Evolutionary conservation across 208 protist genomes (phyloP).

Genomic region (Leishmania amazonensis): DNA sequence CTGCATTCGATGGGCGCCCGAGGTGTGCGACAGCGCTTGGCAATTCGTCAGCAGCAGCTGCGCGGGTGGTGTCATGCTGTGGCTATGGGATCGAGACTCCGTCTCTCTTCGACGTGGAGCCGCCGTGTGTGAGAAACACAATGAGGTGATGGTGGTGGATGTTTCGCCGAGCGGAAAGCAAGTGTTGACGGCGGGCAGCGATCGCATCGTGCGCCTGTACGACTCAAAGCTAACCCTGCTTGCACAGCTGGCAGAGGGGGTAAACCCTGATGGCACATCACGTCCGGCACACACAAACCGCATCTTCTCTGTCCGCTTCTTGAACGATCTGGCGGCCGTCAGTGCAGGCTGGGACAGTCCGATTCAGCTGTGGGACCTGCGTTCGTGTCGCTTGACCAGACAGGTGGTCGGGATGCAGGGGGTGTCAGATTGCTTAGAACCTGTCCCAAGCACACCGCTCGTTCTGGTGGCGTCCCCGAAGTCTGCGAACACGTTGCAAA

Average conservation of each 20-base stretch:
- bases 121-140: slow-evolving; percentile 46
- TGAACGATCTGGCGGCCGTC: slow-evolving; percentile 43
- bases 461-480: slow-evolving; percentile 67
- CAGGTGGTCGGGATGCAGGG: slow-evolving; percentile 60
- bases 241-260: slow-evolving; percentile 38
- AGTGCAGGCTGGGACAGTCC: slow-evolving; percentile 89
- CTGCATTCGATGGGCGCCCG: slow-evolving; percentile 57
- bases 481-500: slow-evolving; percentile 47
- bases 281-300: slow-evolving; percentile 75
- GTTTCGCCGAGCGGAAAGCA: slow-evolving; percentile 46
- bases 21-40: slow-evolving; percentile 16
- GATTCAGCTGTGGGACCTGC: slow-evolving; percentile 89
- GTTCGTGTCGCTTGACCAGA: slow-evolving; percentile 45
- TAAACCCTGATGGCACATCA: slow-evolving; percentile 34
- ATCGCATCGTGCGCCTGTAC: slow-evolving; percentile 86
- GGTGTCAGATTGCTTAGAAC: slow-evolving; percentile 79
- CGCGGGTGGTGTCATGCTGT: slow-evolving; percentile 66
- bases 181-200: slow-evolving; percentile 84
- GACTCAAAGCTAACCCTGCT: slow-evolving; percentile 40
- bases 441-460: slow-evolving; percentile 40
- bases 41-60: slow-evolving; percentile 59
- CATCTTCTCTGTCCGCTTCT: slow-evolving; percentile 80
- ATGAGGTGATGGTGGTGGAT: slow-evolving; percentile 77
- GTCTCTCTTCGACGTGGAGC: slow-evolving; percentile 27
- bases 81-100: slow-evolving; percentile 45